phyloP scores from a whole-genome alignment of 768 basidiomycete genomes.

The Clathrus columnatus region DNA sequence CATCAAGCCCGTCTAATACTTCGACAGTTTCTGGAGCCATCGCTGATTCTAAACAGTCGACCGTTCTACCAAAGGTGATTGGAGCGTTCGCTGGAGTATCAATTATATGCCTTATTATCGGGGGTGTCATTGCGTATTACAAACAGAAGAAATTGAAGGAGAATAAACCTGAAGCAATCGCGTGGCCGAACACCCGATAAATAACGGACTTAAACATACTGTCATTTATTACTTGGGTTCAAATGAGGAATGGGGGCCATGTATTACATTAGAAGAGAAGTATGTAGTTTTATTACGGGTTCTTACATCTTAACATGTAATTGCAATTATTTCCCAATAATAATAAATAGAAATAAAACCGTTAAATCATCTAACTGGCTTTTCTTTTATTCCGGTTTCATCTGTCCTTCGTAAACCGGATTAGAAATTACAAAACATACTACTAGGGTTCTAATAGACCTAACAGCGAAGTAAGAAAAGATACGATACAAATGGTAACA shows the following conservation, averaged over 20 bases:
- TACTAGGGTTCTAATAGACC: background rate
- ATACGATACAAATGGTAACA: background rate
- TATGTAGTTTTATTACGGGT: too few species aligned
- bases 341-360: too few species aligned
- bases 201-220: background rate
- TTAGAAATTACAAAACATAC: background rate
- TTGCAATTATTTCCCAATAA: too few species aligned
- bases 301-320: too few species aligned
- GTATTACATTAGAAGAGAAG: too few species aligned
- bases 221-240: too few species aligned
- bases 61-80: constrained; percentile 5
- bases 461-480: background rate
- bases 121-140: background rate
- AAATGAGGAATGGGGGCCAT: too few species aligned
- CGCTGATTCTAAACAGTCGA: background rate
- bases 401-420: too few species aligned
- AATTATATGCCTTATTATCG: background rate
- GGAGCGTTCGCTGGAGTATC: constrained; percentile 6
- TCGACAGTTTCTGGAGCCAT: background rate
- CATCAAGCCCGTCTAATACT: background rate
- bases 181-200: background rate
- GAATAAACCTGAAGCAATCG: background rate
- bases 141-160: constrained; percentile 3
- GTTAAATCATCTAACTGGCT: too few species aligned
- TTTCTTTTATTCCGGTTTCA: too few species aligned